These are phyloP conservation scores for Aureobasidium subglaciale DNA, from an alignment of 2,329 filamentous ascomycete genomes.

Conservation along the genomic window DNA sequence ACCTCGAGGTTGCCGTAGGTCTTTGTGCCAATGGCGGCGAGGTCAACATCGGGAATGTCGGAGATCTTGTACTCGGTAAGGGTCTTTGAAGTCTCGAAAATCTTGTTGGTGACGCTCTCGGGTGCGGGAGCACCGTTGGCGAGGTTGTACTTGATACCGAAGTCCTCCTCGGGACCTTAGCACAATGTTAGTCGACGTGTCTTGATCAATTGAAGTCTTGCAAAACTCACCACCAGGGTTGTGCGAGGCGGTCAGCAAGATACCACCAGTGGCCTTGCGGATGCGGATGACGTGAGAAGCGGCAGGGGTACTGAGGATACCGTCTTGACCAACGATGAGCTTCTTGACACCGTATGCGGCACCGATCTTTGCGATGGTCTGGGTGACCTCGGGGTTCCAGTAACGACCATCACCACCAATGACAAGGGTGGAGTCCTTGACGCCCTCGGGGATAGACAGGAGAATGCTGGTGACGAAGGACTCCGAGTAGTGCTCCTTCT, in stretches of 20 bases:
- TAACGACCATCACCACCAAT: slow-evolving; percentile 96
- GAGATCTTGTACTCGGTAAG: slow-evolving; percentile 88
- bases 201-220: background rate
- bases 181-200: background rate
- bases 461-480: slow-evolving; percentile 91
- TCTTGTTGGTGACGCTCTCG: slow-evolving; percentile 96
- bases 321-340: slow-evolving; percentile 89
- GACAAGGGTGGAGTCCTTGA: slow-evolving; percentile 79
- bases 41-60: slow-evolving; percentile 79
- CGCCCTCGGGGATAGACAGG: slow-evolving; percentile 92
- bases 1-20: slow-evolving; percentile 84
- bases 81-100: slow-evolving; percentile 84
- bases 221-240: slow-evolving; percentile 79
- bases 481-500: slow-evolving; percentile 91
- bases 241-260: slow-evolving; percentile 93
- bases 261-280: slow-evolving; percentile 90
- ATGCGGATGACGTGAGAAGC: slow-evolving; percentile 95
- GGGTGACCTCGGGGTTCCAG: slow-evolving; percentile 95
- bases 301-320: slow-evolving; percentile 92
- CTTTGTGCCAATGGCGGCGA: slow-evolving; percentile 71
- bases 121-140: slow-evolving; percentile 92
- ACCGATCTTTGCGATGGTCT: slow-evolving; percentile 94
- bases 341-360: slow-evolving; percentile 98
- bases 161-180: slow-evolving; percentile 88
- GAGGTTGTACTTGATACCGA: slow-evolving; percentile 99